phyloP scores from a whole-genome alignment of 768 basidiomycete species.

The Ramaria rubella region DNA sequence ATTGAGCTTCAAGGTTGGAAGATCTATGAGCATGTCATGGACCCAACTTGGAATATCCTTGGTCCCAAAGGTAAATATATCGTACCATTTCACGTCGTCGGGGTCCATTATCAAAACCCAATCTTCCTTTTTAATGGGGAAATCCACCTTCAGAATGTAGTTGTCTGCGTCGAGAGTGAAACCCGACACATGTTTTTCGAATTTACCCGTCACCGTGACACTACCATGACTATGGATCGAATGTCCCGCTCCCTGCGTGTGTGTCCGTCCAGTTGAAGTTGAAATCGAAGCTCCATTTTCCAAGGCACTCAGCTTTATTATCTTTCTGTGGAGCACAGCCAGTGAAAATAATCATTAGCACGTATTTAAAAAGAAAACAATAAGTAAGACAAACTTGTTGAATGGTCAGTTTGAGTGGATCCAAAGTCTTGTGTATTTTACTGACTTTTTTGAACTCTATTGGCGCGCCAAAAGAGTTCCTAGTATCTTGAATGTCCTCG shows the following conservation, averaged over 20 bases:
- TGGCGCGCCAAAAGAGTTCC: too few relatives aligned
- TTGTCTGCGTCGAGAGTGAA: not conserved
- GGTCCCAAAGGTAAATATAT: not conserved
- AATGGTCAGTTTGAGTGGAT: too few relatives aligned
- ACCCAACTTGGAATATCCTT: not conserved
- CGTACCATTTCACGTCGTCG: not conserved
- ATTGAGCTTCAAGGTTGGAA: not conserved
- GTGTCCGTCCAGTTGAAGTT: not conserved
- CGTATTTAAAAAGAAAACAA: too few relatives aligned
- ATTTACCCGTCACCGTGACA: not conserved
- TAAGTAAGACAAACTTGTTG: too few relatives aligned
- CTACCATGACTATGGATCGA: not conserved
- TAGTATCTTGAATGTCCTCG: too few relatives aligned
- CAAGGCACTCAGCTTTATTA: too few relatives aligned
- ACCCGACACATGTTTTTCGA: not conserved
- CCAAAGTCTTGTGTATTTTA: too few relatives aligned
- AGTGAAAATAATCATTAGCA: too few relatives aligned
- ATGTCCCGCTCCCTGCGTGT: not conserved
- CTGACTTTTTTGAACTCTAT: too few relatives aligned
- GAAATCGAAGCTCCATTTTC: not conserved
- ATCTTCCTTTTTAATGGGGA: not conserved
- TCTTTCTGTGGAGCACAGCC: too few relatives aligned
- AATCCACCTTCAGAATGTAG: not conserved
- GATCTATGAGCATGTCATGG: not conserved
- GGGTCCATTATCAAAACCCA: not conserved